Percentiles rank a stretch among this genome's conserved stretches.
Conservation (phyloP, 768 basidiomycete species). For the Fomitopsis serialis region DNA sequence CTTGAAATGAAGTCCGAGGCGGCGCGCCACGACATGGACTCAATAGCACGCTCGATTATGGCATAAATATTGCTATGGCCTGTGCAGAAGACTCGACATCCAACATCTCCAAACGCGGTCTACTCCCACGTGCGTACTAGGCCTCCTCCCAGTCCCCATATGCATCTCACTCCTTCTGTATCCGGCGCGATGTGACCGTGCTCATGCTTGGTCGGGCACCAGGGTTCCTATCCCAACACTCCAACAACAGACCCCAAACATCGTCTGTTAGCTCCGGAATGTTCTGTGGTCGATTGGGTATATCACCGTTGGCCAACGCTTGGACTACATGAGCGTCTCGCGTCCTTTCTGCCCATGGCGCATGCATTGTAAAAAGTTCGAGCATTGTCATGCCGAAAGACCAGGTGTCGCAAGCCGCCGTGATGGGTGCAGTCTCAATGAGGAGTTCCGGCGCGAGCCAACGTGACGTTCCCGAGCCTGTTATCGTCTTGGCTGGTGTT, state of each 20-base stretch:
- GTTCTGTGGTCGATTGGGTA: constrained; percentile 39
- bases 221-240: constrained; percentile 41
- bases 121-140: too few species aligned
- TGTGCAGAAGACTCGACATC: too few species aligned
- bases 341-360: constrained; percentile 45
- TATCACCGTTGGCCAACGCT: constrained; percentile 32
- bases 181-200: constrained; percentile 26
- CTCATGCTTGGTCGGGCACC: constrained; percentile 35
- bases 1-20: too few species aligned
- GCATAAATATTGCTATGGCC: too few species aligned
- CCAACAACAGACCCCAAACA: constrained; percentile 41
- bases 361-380: constrained; percentile 49
- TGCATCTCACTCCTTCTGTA: background rate
- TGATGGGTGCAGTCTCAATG: constrained; percentile 29
- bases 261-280: constrained; percentile 39
- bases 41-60: too few species aligned
- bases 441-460: constrained; percentile 63
- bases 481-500: constrained; percentile 40
- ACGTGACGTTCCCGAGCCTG: constrained; percentile 40
- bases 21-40: too few species aligned
- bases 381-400: constrained; percentile 58
- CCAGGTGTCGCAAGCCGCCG: constrained; percentile 47
- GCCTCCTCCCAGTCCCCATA: too few species aligned
- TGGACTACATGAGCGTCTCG: constrained; percentile 47
- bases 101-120: too few species aligned